A percentile compares a stretch with the other conserved stretches of the same genome.
These are phyloP conservation scores for Crucihimalaya himalaica DNA, from an alignment of 345 rosid species.

Conservation along the genomic window DNA sequence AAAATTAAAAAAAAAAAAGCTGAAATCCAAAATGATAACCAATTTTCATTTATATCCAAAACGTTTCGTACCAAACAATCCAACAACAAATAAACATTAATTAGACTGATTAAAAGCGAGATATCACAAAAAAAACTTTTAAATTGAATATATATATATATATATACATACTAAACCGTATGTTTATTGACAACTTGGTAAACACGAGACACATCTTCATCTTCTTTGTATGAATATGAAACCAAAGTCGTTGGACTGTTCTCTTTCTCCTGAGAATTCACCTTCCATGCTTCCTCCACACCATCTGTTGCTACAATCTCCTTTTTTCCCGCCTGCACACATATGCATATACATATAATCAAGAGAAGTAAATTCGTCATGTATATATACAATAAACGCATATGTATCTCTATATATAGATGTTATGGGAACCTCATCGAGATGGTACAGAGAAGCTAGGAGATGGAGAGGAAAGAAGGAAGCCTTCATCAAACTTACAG, in stretches of 20 bases:
- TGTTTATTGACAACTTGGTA: slow-evolving; percentile 84
- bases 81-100: too few species aligned
- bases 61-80: too few species aligned
- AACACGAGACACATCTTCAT: slow-evolving; percentile 52
- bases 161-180: slow-evolving; percentile 43
- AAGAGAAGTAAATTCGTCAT: not conserved
- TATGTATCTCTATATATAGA: not conserved
- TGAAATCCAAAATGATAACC: too few species aligned
- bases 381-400: not conserved
- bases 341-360: not conserved
- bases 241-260: slow-evolving; percentile 50
- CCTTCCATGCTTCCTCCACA: slow-evolving; percentile 39
- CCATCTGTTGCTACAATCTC: slow-evolving; percentile 40
- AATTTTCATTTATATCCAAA: too few species aligned
- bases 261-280: slow-evolving; percentile 27
- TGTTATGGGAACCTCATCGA: slow-evolving; percentile 45
- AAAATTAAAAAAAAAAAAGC: too few species aligned
- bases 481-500: slow-evolving; percentile 86
- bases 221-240: slow-evolving; percentile 69
- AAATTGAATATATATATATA: not conserved
- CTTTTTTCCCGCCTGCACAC: slow-evolving; percentile 47
- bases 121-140: not conserved
- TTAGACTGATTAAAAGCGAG: not conserved
- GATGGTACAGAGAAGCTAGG: slow-evolving; percentile 63
- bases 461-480: slow-evolving; percentile 86